Percentiles rank a stretch among this genome's conserved stretches.
Evolutionary conservation across 108 stramenopile species (phyloP).

Genomic region (Asterionellopsis glacialis): DNA sequence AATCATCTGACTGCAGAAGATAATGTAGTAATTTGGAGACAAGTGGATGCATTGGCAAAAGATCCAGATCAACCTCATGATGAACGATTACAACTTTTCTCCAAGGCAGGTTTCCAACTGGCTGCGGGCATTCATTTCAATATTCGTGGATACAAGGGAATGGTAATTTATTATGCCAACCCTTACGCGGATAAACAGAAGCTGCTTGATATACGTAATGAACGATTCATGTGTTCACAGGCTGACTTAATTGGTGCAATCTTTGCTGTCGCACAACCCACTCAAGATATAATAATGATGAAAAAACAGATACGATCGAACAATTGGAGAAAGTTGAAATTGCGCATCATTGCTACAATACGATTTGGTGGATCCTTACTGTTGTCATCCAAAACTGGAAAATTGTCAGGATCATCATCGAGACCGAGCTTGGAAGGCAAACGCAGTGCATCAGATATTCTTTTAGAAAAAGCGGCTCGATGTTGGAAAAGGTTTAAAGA

Average conservation of each 20-base stretch:
- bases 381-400: too few relatives aligned
- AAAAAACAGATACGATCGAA: too few relatives aligned
- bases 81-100: constrained; percentile 3
- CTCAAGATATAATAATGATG: too few relatives aligned
- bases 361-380: too few relatives aligned
- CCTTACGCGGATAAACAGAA: neutral
- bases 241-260: constrained; percentile 6
- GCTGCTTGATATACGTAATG: neutral
- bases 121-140: constrained; percentile 1
- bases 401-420: too few relatives aligned
- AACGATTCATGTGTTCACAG: neutral
- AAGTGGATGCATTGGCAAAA: constrained; percentile 1
- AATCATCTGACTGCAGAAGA: too few relatives aligned
- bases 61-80: constrained; percentile 14
- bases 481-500: neutral
- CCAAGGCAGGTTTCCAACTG: neutral
- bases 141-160: neutral
- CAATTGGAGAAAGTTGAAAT: too few relatives aligned
- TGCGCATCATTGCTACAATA: too few relatives aligned
- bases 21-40: constrained; percentile 1
- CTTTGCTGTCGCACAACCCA: too few relatives aligned
- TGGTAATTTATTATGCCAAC: constrained; percentile 4
- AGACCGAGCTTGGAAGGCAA: too few relatives aligned
- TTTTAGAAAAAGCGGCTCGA: too few relatives aligned
- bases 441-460: too few relatives aligned